Percentiles rank a stretch among this genome's conserved stretches.
Conservation (phyloP, 768 basidiomycete genomes). For the Suillus brevipes region DNA sequence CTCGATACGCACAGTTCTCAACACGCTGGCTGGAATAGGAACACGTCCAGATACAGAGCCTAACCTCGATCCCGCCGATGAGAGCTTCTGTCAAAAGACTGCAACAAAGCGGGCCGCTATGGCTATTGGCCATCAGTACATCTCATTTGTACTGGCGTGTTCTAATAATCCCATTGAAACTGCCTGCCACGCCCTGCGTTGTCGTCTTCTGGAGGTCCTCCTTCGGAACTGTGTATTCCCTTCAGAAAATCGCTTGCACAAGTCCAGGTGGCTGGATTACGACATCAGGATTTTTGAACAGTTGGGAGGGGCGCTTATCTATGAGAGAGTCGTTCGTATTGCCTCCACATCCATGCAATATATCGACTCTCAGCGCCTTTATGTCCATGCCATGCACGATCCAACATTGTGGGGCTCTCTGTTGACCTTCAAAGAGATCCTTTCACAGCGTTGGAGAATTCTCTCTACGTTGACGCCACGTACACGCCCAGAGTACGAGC, state of each 20-base stretch:
- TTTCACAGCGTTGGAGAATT: background rate
- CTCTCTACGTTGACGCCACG: background rate
- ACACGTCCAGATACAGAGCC: background rate
- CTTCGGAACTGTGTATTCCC: conserved; percentile 3
- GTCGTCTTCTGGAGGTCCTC: conserved; percentile 1
- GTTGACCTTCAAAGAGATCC: background rate
- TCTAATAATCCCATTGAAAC: background rate
- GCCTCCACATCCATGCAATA: background rate
- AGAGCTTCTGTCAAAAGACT: conserved; percentile 1
- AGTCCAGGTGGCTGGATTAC: background rate
- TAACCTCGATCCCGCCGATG: background rate
- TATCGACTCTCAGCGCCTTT: conserved; percentile 3
- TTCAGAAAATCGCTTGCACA: background rate
- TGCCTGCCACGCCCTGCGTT: background rate
- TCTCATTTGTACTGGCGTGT: background rate
- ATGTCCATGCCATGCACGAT: background rate
- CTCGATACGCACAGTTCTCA: conserved; percentile 1
- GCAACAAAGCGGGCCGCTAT: background rate
- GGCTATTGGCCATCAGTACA: conserved; percentile 1
- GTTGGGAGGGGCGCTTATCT: background rate
- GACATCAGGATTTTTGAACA: conserved; percentile 1
- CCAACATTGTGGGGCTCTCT: background rate
- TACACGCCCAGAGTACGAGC: background rate
- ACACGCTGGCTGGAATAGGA: background rate
- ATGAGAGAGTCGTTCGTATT: background rate